A percentile compares a stretch with the other conserved stretches of the same genome.
These are phyloP conservation scores for Coffea canephora DNA, from an alignment of 257 asterid species.

Conservation along the genomic window DNA sequence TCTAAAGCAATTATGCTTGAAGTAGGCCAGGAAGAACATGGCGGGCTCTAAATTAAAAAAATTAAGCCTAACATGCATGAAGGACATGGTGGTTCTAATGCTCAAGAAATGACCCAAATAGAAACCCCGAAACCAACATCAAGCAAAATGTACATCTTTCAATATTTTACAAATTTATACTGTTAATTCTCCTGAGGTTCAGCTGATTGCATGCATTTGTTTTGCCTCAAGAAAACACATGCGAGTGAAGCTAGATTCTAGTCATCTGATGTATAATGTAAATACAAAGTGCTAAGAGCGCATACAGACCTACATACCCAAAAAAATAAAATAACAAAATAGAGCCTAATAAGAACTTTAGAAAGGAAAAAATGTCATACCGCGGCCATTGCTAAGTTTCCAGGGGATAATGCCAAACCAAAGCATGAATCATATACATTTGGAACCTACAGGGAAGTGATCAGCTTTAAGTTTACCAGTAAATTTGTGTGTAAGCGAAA, in stretches of 20 bases:
- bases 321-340: not conserved
- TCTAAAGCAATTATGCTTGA: not conserved
- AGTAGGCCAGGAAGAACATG: not conserved
- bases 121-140: not conserved
- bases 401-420: conserved; percentile 90
- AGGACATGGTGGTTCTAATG: too few relatives aligned
- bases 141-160: not conserved
- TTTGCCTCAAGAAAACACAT: not conserved
- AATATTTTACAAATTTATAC: not conserved
- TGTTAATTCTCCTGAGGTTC: not conserved
- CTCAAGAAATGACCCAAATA: too few relatives aligned
- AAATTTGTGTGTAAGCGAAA: conserved; percentile 11
- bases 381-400: conserved; percentile 83
- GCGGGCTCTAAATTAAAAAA: not conserved
- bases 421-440: conserved; percentile 71
- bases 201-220: not conserved
- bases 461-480: conserved; percentile 20
- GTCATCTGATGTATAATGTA: not conserved
- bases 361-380: conserved; percentile 36
- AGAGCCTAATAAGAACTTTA: too few relatives aligned
- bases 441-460: conserved; percentile 51
- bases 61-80: not conserved
- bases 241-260: not conserved
- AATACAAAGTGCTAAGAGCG: not conserved
- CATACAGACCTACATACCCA: not conserved